Conservation (phyloP, 2,329 filamentous ascomycete species). For the Pezicula rhizophila region DNA sequence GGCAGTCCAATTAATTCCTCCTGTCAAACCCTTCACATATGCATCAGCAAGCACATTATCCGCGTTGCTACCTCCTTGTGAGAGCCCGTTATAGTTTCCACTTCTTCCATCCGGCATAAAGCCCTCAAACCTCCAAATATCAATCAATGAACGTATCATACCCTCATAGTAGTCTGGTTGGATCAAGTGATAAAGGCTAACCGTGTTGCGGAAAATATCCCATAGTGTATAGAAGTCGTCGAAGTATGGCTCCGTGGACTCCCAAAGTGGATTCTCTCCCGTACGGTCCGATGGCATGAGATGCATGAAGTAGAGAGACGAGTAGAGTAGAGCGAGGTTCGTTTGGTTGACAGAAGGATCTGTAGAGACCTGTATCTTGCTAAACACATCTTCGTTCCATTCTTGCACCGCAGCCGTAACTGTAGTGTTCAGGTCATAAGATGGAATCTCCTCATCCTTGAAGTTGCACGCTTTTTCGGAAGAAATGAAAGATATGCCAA, state of each 20-base stretch:
- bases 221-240: conserved; percentile 67
- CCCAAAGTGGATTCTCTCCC: conserved; percentile 62
- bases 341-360: conserved; percentile 34
- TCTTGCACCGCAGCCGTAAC: conserved; percentile 35
- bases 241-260: conserved; percentile 58
- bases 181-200: conserved; percentile 53
- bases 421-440: conserved; percentile 28
- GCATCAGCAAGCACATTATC: too few relatives aligned
- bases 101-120: conserved; percentile 60
- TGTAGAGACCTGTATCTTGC: conserved; percentile 46
- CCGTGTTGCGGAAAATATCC: conserved; percentile 54
- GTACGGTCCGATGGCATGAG: conserved; percentile 53
- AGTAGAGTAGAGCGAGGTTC: conserved; percentile 47
- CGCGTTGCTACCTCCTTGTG: conserved; percentile 29
- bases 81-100: conserved; percentile 59
- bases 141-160: conserved; percentile 59
- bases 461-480: conserved; percentile 7
- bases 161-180: conserved; percentile 56
- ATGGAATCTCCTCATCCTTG: conserved; percentile 34
- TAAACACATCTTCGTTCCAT: conserved; percentile 42
- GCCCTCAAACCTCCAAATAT: conserved; percentile 58
- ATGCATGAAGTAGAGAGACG: conserved; percentile 53
- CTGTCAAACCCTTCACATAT: not conserved
- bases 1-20: conserved; percentile 3
- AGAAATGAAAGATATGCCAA: conserved; percentile 11